Conservation (phyloP, 805 yeast species). For the Saitoella complicata region DNA sequence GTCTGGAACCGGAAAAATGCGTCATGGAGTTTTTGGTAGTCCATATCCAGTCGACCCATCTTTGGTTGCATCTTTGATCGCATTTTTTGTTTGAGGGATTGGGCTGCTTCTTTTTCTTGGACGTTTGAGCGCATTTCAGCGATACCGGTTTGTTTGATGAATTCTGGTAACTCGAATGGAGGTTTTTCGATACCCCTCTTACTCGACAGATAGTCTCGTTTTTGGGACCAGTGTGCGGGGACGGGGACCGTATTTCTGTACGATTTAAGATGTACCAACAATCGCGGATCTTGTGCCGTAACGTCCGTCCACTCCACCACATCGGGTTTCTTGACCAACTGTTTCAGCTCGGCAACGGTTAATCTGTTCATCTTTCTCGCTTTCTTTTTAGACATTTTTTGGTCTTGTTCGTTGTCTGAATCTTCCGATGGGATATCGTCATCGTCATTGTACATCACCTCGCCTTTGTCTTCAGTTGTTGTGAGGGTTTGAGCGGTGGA, state of each 20-base stretch:
- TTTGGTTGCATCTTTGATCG: slow-evolving; percentile 82
- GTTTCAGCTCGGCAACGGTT: slow-evolving; percentile 52
- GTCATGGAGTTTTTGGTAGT: slow-evolving; percentile 62
- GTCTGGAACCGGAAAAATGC: slow-evolving; percentile 75
- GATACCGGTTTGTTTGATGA: slow-evolving; percentile 69
- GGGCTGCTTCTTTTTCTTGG: slow-evolving; percentile 27
- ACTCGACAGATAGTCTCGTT: slow-evolving; percentile 55
- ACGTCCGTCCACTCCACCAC: slow-evolving; percentile 75
- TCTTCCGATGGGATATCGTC: slow-evolving; percentile 17
- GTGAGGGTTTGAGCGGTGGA: background rate
- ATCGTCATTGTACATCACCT: slow-evolving; percentile 22
- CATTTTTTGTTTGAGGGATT: slow-evolving; percentile 51
- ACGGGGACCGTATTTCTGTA: slow-evolving; percentile 54
- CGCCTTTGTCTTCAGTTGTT: slow-evolving; percentile 15
- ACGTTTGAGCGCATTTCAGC: slow-evolving; percentile 63
- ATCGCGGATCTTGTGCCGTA: slow-evolving; percentile 63
- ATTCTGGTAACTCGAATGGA: slow-evolving; percentile 64
- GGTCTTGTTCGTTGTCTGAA: slow-evolving; percentile 13
- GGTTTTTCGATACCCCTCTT: slow-evolving; percentile 49
- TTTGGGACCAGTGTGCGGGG: slow-evolving; percentile 72
- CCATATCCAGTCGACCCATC: slow-evolving; percentile 71
- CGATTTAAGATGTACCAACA: slow-evolving; percentile 48
- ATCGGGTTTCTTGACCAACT: slow-evolving; percentile 46
- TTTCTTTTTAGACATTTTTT: slow-evolving; percentile 30
- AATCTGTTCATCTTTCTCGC: slow-evolving; percentile 35